phyloP scores from a whole-genome alignment of 2,329 filamentous ascomycete genomes.

The Ophiostoma angusticollis region DNA sequence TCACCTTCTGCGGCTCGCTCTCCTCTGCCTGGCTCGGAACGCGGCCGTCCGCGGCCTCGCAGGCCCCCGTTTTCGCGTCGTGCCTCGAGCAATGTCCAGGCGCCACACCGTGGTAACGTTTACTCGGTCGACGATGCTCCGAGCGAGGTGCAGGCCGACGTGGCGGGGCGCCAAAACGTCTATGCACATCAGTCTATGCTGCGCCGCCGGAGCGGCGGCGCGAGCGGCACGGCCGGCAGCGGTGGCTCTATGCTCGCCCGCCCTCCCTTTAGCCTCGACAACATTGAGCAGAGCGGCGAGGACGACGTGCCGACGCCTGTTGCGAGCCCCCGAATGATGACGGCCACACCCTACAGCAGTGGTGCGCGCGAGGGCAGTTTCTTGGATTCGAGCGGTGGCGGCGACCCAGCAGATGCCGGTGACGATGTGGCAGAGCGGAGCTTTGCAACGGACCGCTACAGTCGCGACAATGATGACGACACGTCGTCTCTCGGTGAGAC shows the following conservation, averaged over 20 bases:
- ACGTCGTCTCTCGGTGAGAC: no score
- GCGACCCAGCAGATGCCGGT: constrained; percentile 1
- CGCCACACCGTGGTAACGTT: constrained; percentile 67
- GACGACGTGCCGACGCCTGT: constrained; percentile 7
- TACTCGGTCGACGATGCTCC: constrained; percentile 88
- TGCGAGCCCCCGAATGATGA: neutral
- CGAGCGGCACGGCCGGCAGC: neutral
- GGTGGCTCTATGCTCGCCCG: constrained; percentile 13
- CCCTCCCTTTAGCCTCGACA: constrained; percentile 19
- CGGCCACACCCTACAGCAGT: neutral
- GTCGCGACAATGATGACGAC: no score
- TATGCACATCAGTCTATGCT: constrained; percentile 13
- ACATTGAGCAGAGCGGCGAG: constrained; percentile 16
- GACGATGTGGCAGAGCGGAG: constrained; percentile 7
- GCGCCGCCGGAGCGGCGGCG: constrained; percentile 3
- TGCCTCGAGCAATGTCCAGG: constrained; percentile 55
- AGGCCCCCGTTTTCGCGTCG: constrained; percentile 65
- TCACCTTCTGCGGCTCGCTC: constrained; percentile 26
- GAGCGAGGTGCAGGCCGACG: constrained; percentile 64
- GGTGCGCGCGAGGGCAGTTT: constrained; percentile 1
- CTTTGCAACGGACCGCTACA: constrained; percentile 10
- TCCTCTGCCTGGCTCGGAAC: constrained; percentile 33
- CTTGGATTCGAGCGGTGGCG: neutral
- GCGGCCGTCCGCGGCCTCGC: constrained; percentile 41
- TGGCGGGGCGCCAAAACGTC: constrained; percentile 32